A percentile compares a stretch with the other conserved stretches of the same genome.
These are phyloP conservation scores for Glaciozyma antarctica DNA, from an alignment of 768 basidiomycete genomes.

Conservation along the genomic window DNA sequence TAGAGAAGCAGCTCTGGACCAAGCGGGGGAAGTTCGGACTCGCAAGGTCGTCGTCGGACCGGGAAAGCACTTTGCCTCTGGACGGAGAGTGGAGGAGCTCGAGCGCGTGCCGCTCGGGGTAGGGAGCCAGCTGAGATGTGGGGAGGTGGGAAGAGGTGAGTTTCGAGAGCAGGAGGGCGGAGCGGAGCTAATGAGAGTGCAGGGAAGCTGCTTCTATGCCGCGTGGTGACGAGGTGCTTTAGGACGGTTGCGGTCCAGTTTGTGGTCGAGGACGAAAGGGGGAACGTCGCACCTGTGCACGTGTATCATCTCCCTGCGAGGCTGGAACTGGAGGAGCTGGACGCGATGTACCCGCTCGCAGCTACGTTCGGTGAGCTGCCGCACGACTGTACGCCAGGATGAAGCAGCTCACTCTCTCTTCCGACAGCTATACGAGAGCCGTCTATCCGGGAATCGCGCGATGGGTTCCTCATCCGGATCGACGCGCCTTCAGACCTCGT, in stretches of 20 bases:
- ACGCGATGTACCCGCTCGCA: slow-evolving; percentile 7
- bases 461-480: slow-evolving; percentile 15
- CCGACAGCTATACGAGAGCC: slow-evolving; percentile 20
- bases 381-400: too few species aligned
- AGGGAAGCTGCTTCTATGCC: slow-evolving; percentile 9
- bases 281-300: not conserved
- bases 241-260: slow-evolving; percentile 9
- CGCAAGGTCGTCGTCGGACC: slow-evolving; percentile 5
- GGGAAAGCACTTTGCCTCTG: not conserved
- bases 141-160: not conserved
- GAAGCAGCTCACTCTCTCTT: not conserved
- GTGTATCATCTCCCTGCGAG: slow-evolving; percentile 5
- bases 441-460: not conserved
- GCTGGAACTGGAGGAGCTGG: not conserved
- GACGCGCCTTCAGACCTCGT: slow-evolving; percentile 15
- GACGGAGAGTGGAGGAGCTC: not conserved
- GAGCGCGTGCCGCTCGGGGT: not conserved
- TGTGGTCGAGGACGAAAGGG: slow-evolving; percentile 12
- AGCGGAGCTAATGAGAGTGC: not conserved
- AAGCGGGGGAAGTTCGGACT: not conserved
- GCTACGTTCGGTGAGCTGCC: slow-evolving; percentile 11
- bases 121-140: too few species aligned
- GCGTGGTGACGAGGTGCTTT: not conserved
- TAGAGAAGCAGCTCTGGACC: not conserved
- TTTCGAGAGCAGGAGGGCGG: not conserved